Conservation (phyloP, 148 eudicot genomes). For the Arctostaphylos glauca region DNA sequence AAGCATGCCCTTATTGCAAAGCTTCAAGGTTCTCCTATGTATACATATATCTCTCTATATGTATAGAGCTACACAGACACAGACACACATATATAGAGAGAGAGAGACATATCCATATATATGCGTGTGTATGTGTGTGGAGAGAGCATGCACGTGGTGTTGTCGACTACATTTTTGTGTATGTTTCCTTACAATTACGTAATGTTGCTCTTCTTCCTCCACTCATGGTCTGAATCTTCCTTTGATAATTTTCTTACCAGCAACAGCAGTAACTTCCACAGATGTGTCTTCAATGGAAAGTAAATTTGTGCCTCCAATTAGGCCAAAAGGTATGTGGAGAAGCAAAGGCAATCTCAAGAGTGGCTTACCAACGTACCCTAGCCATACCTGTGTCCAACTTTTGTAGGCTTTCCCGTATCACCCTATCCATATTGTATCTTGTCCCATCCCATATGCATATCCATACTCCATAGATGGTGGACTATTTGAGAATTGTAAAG, state of each 20-base stretch:
- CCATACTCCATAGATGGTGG: neutral
- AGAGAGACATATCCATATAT: neutral
- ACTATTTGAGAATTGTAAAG: neutral
- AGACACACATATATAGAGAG: too few species aligned
- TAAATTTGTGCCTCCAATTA: constrained; percentile 16
- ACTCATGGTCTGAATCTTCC: neutral
- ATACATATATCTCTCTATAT: too few species aligned
- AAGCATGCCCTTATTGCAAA: neutral
- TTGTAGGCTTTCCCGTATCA: too few species aligned
- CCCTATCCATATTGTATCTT: neutral
- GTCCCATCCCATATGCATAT: neutral
- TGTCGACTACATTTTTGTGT: neutral
- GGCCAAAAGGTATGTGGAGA: constrained; percentile 17
- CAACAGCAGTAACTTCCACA: constrained; percentile 19
- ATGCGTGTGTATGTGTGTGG: neutral
- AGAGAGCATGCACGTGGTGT: neutral
- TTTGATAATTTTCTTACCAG: constrained; percentile 10
- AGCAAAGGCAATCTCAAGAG: neutral
- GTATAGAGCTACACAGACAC: too few species aligned
- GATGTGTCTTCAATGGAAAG: constrained; percentile 11
- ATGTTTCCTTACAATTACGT: neutral
- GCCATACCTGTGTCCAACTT: neutral
- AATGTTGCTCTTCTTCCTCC: neutral
- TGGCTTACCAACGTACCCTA: neutral
- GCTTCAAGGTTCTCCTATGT: too few species aligned